Base-by-base conservation (phyloP, 371 early-diverging fungal species). In the Sporodiniella umbellata region DNA sequence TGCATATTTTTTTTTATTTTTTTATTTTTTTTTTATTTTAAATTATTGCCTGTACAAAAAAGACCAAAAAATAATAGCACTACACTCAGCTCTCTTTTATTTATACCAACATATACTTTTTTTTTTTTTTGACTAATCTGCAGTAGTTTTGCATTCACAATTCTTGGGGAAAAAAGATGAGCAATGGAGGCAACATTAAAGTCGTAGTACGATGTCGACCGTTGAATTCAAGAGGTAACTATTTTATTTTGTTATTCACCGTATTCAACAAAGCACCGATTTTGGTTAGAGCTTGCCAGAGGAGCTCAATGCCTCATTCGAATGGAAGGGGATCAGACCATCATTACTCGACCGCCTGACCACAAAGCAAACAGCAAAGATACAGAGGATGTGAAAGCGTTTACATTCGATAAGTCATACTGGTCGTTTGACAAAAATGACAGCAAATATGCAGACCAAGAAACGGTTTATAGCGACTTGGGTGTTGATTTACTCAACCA, bases 371-470 rank as follows among this genome's bases (percentile, higher is more conserved):
- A 70, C 6, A 64, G 63, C 10, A 28, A 28, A 45, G 71, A 75
- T 8, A 53, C 54, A 12, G 71, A 72, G 14, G 76, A 74, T 45
- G 54, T 65, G 24, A 86, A 86, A 53, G 66, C 85, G 0, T 93
- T 90, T 58, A 86, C 88, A 2, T 94, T 89, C 65, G 94, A 94
- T 71, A 80, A 87, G 53, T 89, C 88, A 10, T 94, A 90, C 57
- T 89, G 91, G 91, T 86, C 91, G 4, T 85, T 79, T 31, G 81
- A 85, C 58, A 75, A 80, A 42, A 65, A 56, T 22, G 84, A 79
- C 43, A 67, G 84, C 12, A 62, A 64, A 26, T 89, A 82, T 66
- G 93, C 92, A 26, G 79, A 82, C 51, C 96, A 95, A 56, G 64
- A 81, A 42, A 67, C 56, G 5, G 82, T 96, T 7, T 96, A 88